Conservation (phyloP, 2,329 filamentous ascomycete species). For the Xylaria sp. region DNA sequence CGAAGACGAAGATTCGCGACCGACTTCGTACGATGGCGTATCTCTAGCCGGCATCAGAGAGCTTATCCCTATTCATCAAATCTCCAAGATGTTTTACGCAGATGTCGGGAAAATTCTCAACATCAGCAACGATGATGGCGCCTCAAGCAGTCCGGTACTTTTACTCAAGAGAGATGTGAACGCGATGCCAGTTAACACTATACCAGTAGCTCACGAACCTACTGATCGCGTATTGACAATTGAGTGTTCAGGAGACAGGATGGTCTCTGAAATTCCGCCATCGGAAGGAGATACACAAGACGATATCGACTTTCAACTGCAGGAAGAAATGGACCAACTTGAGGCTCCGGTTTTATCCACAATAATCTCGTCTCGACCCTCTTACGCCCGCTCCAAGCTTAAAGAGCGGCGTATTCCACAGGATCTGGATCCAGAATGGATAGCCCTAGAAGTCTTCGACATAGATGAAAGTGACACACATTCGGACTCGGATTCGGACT, state of each 20-base stretch:
- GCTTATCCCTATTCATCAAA: slow-evolving; percentile 63
- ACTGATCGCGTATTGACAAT: slow-evolving; percentile 46
- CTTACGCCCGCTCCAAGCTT: slow-evolving; percentile 13
- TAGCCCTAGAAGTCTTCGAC: slow-evolving; percentile 86
- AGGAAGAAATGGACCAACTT: slow-evolving; percentile 48
- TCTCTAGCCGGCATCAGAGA: slow-evolving; percentile 61
- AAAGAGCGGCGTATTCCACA: slow-evolving; percentile 70
- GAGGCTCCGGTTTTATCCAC: slow-evolving; percentile 13
- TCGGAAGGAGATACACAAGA: slow-evolving; percentile 53
- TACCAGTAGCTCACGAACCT: slow-evolving; percentile 57
- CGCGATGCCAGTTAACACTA: slow-evolving; percentile 58
- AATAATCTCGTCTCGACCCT: slow-evolving; percentile 11
- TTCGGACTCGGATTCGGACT: slow-evolving; percentile 47
- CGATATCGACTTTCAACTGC: slow-evolving; percentile 59
- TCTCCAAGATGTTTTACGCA: slow-evolving; percentile 93
- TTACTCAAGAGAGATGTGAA: slow-evolving; percentile 77
- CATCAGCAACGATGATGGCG: slow-evolving; percentile 68
- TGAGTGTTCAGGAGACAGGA: slow-evolving; percentile 30
- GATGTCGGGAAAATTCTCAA: slow-evolving; percentile 91
- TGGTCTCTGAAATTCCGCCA: slow-evolving; percentile 41
- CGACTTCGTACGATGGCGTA: slow-evolving; percentile 55
- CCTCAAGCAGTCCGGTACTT: slow-evolving; percentile 77
- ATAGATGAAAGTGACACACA: slow-evolving; percentile 60
- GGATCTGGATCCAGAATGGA: slow-evolving; percentile 88
- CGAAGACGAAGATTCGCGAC: slow-evolving; percentile 46